Evolutionary conservation across 2,329 filamentous ascomycete species (phyloP).

Genomic region (Apiospora aurea): DNA sequence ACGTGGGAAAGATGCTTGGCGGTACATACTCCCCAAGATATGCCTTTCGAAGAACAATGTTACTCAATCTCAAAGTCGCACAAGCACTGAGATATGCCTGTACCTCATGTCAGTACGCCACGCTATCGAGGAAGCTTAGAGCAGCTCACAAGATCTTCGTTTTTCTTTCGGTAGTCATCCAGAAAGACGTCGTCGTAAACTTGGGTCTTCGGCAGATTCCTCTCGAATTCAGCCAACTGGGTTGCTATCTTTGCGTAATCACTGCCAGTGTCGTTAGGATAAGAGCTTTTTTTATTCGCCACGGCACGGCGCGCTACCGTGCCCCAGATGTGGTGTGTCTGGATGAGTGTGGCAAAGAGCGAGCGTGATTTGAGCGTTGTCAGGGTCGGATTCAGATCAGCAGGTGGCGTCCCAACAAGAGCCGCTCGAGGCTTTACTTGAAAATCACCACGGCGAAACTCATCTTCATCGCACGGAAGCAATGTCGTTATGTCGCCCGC

Average conservation of each 20-base stretch:
- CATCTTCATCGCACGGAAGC: slow-evolving; percentile 59
- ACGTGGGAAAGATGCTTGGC: not conserved
- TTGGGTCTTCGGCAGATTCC: slow-evolving; percentile 54
- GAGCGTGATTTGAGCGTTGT: slow-evolving; percentile 54
- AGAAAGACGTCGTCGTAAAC: slow-evolving; percentile 53
- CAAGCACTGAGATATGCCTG: slow-evolving; percentile 63
- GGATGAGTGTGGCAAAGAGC: slow-evolving; percentile 62
- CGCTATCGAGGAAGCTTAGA: not conserved
- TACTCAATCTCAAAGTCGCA: slow-evolving; percentile 62
- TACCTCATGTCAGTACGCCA: not conserved
- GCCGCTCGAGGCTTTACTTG: slow-evolving; percentile 51
- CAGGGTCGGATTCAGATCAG: slow-evolving; percentile 53
- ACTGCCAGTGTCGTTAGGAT: slow-evolving; percentile 56
- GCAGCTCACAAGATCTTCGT: slow-evolving; percentile 55
- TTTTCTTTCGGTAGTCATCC: slow-evolving; percentile 54
- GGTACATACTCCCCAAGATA: slow-evolving; percentile 58
- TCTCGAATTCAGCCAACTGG: slow-evolving; percentile 57
- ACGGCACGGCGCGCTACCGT: slow-evolving; percentile 57
- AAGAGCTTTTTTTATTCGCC: slow-evolving; percentile 49
- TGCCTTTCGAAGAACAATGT: slow-evolving; percentile 62
- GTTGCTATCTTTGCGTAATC: slow-evolving; percentile 54
- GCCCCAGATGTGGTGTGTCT: slow-evolving; percentile 63
- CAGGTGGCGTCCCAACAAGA: slow-evolving; percentile 60
- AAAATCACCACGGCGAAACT: slow-evolving; percentile 46
- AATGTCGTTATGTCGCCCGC: slow-evolving; percentile 62